Base-by-base conservation (phyloP, 31 red algal genomes). In the Asparagopsis taxiformis region DNA sequence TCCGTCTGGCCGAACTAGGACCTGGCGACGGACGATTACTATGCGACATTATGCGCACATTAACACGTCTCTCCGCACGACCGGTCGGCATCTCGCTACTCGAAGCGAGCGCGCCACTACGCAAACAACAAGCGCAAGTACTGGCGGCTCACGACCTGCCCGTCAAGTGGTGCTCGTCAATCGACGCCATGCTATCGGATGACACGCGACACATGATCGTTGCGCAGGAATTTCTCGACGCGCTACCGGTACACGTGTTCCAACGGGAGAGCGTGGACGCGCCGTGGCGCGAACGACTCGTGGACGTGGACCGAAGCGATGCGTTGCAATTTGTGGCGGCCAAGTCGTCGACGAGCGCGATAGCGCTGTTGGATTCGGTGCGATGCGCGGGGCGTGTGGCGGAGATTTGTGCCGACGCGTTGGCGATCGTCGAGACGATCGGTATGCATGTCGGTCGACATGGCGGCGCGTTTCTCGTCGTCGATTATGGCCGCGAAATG, bases 141-240 rank as follows among this genome's bases (percentile, higher is more conserved):
- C n/a, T n/a, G n/a, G n/a, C n/a, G n/a, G n/a, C n/a, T n/a, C n/a
- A n/a, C 72, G 16, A 34, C 44, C 46, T 66, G 20, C 26, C 70
- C 15, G 7, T 74, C 30, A 49, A 46, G 9, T 82, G 77, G 72
- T 70, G 67, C 1, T 69, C 74, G 22, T 48, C 68, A 30, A 49
- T 82, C 0, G 91, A 75, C 38, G 53, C 65, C 5, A 38, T 41
- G 23, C 35, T 41, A 15, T 15, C 31, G 55, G 34, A 55, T 1
- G 32, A 33, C 43, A 31, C 24, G 25, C 71, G 70, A 41, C 22
- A 53, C 30, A 69, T 98, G 13, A 73, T 88, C 43, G 11, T 98
- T 15, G 87, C 87, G 64, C 95, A 98, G 23, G 95, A 98, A 74
- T 94, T 98, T 66, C 64, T 98, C 64, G 95, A 98, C 72, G 95